Percentiles rank a stretch among this genome's conserved stretches.
Evolutionary conservation across 2,329 filamentous ascomycete genomes (phyloP).

Genomic region (Exophiala spinifera): DNA sequence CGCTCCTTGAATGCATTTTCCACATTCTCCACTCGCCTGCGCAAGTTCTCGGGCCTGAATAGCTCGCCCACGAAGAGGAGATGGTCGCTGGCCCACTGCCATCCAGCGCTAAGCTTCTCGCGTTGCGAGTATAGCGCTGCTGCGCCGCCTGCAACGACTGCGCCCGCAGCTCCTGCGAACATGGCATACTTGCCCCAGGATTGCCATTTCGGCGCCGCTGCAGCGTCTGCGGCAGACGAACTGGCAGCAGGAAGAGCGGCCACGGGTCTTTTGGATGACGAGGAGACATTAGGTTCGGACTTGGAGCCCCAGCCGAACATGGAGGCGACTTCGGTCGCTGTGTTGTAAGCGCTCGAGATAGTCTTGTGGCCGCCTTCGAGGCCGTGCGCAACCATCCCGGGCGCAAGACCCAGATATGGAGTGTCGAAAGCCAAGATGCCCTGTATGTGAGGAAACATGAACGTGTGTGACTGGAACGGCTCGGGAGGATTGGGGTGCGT

Average conservation of each 20-base stretch:
- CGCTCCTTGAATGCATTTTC: slow-evolving; percentile 51
- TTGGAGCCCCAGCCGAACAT: slow-evolving; percentile 57
- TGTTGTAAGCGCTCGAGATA: slow-evolving; percentile 67
- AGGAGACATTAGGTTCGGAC: slow-evolving; percentile 21
- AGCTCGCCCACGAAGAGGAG: slow-evolving; percentile 91
- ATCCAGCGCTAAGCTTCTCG: slow-evolving; percentile 72
- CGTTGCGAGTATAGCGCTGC: slow-evolving; percentile 84
- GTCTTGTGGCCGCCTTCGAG: slow-evolving; percentile 84
- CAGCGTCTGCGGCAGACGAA: slow-evolving; percentile 40
- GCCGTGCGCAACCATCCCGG: slow-evolving; percentile 49
- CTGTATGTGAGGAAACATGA: slow-evolving; percentile 93
- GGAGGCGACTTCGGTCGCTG: slow-evolving; percentile 60
- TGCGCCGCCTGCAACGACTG: slow-evolving; percentile 74
- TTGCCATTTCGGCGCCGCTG: slow-evolving; percentile 60
- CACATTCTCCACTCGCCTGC: slow-evolving; percentile 67
- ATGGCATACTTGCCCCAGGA: slow-evolving; percentile 82
- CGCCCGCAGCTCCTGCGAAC: slow-evolving; percentile 76
- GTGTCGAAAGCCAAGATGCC: slow-evolving; percentile 92
- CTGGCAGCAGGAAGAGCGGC: slow-evolving; percentile 35
- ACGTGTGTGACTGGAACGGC: slow-evolving; percentile 32
- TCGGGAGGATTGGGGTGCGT: slow-evolving; percentile 19
- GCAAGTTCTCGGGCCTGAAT: slow-evolving; percentile 76
- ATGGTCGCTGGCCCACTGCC: slow-evolving; percentile 82
- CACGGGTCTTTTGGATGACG: slow-evolving; percentile 17
- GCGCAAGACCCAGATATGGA: slow-evolving; percentile 63